These are phyloP conservation scores for Globisporangium spinosum DNA, from an alignment of 352 stramenopile species.

Conservation along the genomic window DNA sequence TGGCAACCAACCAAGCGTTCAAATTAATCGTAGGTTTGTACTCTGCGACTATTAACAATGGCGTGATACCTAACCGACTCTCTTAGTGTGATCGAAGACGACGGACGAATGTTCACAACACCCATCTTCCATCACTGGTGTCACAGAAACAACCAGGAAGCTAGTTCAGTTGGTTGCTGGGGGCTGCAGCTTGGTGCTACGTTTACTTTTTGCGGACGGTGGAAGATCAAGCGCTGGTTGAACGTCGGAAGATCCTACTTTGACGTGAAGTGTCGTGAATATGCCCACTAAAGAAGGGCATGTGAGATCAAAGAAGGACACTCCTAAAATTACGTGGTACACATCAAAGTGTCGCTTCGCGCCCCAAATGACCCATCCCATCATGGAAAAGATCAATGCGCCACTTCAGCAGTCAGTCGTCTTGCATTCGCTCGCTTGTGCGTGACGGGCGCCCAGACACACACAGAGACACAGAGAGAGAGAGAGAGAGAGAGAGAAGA, in stretches of 20 bases:
- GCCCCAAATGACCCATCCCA: neutral
- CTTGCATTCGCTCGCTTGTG: neutral
- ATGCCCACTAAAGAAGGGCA: neutral
- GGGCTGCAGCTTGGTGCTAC: neutral
- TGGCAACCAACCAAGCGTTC: neutral
- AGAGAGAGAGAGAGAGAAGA: neutral
- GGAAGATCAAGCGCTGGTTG: neutral
- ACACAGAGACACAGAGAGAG: neutral
- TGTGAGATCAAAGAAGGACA: neutral
- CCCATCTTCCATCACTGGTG: neutral
- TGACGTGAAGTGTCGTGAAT: neutral
- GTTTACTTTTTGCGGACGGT: neutral
- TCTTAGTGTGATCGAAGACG: neutral
- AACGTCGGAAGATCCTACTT: neutral
- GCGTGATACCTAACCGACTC: neutral
- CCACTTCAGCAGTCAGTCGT: neutral
- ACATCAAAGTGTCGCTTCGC: slow-evolving; percentile 12
- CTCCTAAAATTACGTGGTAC: neutral
- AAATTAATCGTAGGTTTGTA: neutral
- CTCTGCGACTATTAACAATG: neutral
- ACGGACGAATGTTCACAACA: neutral
- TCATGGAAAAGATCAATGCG: neutral
- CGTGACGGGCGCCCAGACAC: neutral
- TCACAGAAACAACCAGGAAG: neutral
- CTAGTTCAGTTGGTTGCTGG: neutral